Evolutionary conservation across 768 basidiomycete species (phyloP).

Genomic region (Serendipita sp.): DNA sequence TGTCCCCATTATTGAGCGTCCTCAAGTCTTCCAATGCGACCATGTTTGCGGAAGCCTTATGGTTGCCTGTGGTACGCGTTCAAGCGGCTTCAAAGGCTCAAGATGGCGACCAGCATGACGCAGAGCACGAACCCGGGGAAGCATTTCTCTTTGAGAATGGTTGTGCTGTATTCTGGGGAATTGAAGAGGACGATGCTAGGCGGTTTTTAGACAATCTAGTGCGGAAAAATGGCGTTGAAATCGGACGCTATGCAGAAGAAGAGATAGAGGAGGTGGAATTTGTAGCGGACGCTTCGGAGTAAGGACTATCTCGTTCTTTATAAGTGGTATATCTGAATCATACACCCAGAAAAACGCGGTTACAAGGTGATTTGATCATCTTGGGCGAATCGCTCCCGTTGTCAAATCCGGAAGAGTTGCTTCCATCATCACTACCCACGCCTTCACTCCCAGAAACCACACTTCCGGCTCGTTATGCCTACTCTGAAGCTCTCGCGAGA

Average conservation of each 20-base stretch:
- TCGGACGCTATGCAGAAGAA: conserved; percentile 44
- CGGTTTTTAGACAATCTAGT: conserved; percentile 41
- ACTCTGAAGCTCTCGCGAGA: conserved; percentile 78
- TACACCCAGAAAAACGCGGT: conserved; percentile 49
- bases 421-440: conserved; percentile 13
- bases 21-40: conserved; percentile 1
- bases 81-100: neutral
- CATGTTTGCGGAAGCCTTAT: conserved; percentile 1
- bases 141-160: conserved; percentile 81
- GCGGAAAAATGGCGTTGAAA: conserved; percentile 37
- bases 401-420: conserved; percentile 32
- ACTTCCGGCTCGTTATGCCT: conserved; percentile 74
- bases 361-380: conserved; percentile 86
- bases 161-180: conserved; percentile 80
- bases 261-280: conserved; percentile 90
- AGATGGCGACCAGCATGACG: neutral
- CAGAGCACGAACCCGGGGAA: conserved; percentile 36
- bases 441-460: conserved; percentile 46
- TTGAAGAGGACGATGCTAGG: conserved; percentile 57
- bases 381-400: conserved; percentile 54
- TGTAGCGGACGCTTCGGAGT: conserved; percentile 83
- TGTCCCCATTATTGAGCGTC: neutral
- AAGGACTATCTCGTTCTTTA: conserved; percentile 16
- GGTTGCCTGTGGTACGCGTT: neutral
- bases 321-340: neutral